Evolutionary conservation across 2,329 filamentous ascomycete species (phyloP), one percentile per base, ranked within the genome.

Genomic region (Malbranchea zuffiana): DNA sequence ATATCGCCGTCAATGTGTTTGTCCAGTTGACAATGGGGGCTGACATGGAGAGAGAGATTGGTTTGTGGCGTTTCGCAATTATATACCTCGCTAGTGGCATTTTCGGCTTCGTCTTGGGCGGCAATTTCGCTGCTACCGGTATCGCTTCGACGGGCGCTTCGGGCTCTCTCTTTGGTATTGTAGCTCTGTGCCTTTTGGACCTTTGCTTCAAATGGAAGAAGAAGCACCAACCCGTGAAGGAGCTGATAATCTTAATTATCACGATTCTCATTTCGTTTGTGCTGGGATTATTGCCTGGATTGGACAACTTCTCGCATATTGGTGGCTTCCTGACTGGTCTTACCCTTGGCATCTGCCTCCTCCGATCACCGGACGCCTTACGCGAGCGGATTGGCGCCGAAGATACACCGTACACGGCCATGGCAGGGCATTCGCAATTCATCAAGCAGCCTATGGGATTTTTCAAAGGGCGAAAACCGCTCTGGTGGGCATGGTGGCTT

Each of bases 401-500:
- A 19, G 67, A 71, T 15, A 71, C 77, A 1, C 75, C 82, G 0
- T 92, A 92, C 51, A 69, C 79, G 2, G 75, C 75, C 2, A 80
- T 88, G 44, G 69, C 68, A 18, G 65, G 68, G 11, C 64, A 63
- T 12, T 55, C 45, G 25, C 57, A 65, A 0, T 76, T 81, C 47
- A 54, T 74, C 39, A 74, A 76, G 50, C 75, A 72, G 40, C 75
- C 80, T 0, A 56, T 78, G 3, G 49, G 51, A 35, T 56, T 59
- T 34, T 51, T 60, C 47, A 88, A 87, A 57, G 85, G 84, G 13
- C 74, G 90, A 12, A 94, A 93, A 57, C 81, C 82, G 15, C 69
- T 94, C 5, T 98, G 90, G 90, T 98, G 90, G 90, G 81, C 67
- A 4, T 98, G 90, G 90, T 96, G 88, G 88, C 61, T 94, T 15